Evolutionary conservation across 177 flowering plant species (phyloP).

Genomic region (Viscum album): DNA sequence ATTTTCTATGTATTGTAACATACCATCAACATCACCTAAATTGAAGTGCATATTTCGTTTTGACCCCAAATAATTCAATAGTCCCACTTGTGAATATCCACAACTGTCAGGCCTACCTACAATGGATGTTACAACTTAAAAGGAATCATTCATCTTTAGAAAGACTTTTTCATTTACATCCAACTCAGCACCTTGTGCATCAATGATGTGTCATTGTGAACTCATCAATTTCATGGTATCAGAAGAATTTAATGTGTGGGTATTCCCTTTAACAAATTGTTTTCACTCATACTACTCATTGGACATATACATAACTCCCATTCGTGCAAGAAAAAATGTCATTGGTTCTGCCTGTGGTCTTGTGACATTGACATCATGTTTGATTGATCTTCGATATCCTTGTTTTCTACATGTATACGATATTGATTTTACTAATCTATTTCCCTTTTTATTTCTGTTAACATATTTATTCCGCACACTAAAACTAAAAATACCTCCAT

Average conservation of each 20-base stretch:
- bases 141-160: not conserved
- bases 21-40: not conserved
- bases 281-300: not conserved
- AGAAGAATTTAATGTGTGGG: not conserved
- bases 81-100: not conserved
- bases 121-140: not conserved
- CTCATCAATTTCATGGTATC: not conserved
- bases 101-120: not conserved
- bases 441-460: not conserved
- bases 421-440: not conserved
- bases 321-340: not conserved
- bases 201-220: not conserved
- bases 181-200: not conserved
- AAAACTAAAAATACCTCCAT: not conserved
- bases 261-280: not conserved
- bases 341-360: not conserved
- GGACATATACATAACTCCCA: not conserved
- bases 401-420: not conserved
- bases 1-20: not conserved
- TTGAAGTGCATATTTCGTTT: not conserved
- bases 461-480: not conserved
- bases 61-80: not conserved
- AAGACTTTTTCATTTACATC: not conserved
- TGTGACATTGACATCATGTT: not conserved
- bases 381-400: not conserved